Conservation (phyloP, 2,329 filamentous ascomycete species). For the Aspergillus brunneoviolaceus region DNA sequence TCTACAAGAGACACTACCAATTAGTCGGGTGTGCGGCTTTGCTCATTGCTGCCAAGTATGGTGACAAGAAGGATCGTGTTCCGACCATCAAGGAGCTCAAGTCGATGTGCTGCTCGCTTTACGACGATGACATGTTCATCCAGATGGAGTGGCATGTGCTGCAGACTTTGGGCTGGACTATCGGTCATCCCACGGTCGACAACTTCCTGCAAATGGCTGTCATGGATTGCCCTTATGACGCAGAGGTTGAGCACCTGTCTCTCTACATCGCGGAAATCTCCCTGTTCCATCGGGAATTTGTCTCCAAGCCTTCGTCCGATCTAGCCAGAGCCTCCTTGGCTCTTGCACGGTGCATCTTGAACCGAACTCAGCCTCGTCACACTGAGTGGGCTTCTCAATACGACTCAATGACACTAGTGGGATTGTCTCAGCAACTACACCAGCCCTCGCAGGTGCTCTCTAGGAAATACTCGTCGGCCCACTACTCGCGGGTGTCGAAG, state of each 20-base stretch:
- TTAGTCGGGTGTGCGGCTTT: conserved; percentile 93
- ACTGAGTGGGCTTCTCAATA: conserved; percentile 68
- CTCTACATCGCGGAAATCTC: conserved; percentile 93
- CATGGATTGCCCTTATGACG: conserved; percentile 70
- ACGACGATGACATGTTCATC: conserved; percentile 99
- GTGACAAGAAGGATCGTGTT: conserved; percentile 98
- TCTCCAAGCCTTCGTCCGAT: conserved; percentile 85
- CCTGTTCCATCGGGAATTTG: conserved; percentile 94
- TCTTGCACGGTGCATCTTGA: conserved; percentile 81
- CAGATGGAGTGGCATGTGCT: conserved; percentile 99
- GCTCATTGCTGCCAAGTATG: conserved; percentile 96
- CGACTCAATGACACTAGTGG: conserved; percentile 55
- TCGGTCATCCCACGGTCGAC: conserved; percentile 94
- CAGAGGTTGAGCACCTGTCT: conserved; percentile 91
- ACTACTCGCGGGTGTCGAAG: conserved; percentile 64
- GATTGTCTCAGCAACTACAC: conserved; percentile 64
- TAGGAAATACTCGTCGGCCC: conserved; percentile 67
- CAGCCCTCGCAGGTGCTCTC: conserved; percentile 66
- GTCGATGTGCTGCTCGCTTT: conserved; percentile 98
- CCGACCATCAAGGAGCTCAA: conserved; percentile 95
- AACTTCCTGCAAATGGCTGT: conserved; percentile 87
- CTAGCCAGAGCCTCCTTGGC: conserved; percentile 86
- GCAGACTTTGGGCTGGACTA: conserved; percentile 93
- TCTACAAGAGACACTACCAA: conserved; percentile 99
- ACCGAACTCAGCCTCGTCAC: conserved; percentile 72